These are phyloP conservation scores for Phallus indusiatus DNA, from an alignment of 768 basidiomycete species.

Conservation along the genomic window DNA sequence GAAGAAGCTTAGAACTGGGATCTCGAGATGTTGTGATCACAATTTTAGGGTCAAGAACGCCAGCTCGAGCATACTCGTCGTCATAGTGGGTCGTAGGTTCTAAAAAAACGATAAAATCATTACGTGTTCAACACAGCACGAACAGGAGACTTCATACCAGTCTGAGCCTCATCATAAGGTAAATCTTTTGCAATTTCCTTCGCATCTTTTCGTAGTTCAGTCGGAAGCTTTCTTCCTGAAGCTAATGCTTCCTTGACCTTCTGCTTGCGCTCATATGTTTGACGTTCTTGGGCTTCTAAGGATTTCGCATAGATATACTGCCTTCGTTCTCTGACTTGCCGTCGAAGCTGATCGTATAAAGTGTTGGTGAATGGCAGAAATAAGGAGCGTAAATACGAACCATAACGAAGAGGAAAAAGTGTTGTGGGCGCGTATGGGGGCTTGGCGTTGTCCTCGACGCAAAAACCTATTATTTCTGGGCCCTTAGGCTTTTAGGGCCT, in stretches of 20 bases:
- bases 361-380: too few relatives aligned
- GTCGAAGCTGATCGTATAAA: constrained; percentile 48
- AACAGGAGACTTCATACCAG: constrained; percentile 39
- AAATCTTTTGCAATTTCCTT: constrained; percentile 67
- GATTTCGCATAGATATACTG: constrained; percentile 97
- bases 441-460: too few relatives aligned
- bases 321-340: constrained; percentile 85
- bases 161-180: constrained; percentile 84
- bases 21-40: constrained; percentile 95
- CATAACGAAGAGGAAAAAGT: too few relatives aligned
- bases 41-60: constrained; percentile 90
- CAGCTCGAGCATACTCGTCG: constrained; percentile 92
- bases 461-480: too few relatives aligned
- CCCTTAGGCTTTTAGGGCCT: too few relatives aligned
- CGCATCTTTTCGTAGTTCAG: constrained; percentile 78
- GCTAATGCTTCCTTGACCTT: constrained; percentile 88
- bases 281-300: constrained; percentile 85
- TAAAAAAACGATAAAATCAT: constrained; percentile 21
- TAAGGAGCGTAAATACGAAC: too few relatives aligned
- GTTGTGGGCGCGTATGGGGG: too few relatives aligned
- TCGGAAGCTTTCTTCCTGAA: constrained; percentile 74
- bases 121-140: background rate
- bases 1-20: constrained; percentile 86
- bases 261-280: constrained; percentile 90
- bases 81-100: constrained; percentile 89